phyloP scores from a whole-genome alignment of 208 protist species.

The Acanthamoeba healyi region DNA sequence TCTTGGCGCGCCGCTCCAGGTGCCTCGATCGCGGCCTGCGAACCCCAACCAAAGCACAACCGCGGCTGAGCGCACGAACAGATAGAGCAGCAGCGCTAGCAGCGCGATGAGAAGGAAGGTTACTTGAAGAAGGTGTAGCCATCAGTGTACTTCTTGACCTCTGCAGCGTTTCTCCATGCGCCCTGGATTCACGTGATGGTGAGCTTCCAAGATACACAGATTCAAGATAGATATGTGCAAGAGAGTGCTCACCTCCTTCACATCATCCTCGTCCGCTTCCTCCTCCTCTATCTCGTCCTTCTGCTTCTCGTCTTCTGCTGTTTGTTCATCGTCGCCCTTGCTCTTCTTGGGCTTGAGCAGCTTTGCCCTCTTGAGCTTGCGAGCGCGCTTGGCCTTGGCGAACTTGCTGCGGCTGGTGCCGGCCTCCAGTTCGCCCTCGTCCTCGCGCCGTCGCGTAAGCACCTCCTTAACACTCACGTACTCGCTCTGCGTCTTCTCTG shows the following conservation, averaged over 20 bases:
- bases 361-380: neutral
- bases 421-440: neutral
- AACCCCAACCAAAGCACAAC: neutral
- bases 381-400: neutral
- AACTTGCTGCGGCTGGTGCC: neutral
- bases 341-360: neutral
- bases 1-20: neutral
- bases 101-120: too few relatives aligned
- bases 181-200: neutral
- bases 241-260: neutral
- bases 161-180: neutral
- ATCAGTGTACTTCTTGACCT: constrained; percentile 19
- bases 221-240: too few relatives aligned
- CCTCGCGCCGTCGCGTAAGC: neutral
- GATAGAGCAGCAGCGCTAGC: neutral
- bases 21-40: neutral
- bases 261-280: neutral
- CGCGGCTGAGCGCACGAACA: neutral
- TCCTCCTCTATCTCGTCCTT: neutral
- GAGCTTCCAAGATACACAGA: too few relatives aligned
- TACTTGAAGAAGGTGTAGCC: constrained; percentile 19
- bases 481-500: neutral
- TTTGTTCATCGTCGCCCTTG: neutral
- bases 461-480: neutral
- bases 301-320: neutral